Conservation (phyloP, 2,329 filamentous ascomycete genomes). For the Penicillium sp. region DNA sequence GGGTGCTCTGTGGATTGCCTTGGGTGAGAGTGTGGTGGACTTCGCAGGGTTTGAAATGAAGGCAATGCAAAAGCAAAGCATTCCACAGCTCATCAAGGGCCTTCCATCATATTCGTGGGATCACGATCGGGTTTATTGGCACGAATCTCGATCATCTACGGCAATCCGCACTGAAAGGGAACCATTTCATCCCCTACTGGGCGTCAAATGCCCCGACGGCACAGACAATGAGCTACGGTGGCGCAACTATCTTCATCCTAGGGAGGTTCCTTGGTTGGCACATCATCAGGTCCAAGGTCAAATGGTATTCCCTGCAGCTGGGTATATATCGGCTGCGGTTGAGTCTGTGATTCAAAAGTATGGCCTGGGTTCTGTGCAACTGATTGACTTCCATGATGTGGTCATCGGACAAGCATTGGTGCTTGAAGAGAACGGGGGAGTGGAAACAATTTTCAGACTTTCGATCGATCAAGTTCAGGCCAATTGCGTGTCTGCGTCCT, state of each 20-base stretch:
- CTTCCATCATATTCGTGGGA: slow-evolving; percentile 25
- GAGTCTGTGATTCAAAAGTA: slow-evolving; percentile 22
- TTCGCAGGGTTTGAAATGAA: slow-evolving; percentile 14
- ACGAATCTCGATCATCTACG: slow-evolving; percentile 19
- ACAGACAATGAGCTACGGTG: slow-evolving; percentile 27
- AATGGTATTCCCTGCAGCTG: slow-evolving; percentile 32
- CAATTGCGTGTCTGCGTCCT: slow-evolving; percentile 8
- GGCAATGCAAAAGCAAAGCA: neutral
- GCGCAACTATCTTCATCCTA: slow-evolving; percentile 30
- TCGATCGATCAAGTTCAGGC: slow-evolving; percentile 8
- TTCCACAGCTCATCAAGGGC: slow-evolving; percentile 12
- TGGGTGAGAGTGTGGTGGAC: slow-evolving; percentile 18
- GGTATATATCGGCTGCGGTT: slow-evolving; percentile 28
- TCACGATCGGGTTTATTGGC: slow-evolving; percentile 24
- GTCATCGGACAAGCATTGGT: slow-evolving; percentile 27
- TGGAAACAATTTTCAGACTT: slow-evolving; percentile 24
- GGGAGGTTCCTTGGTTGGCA: slow-evolving; percentile 35
- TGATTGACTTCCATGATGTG: slow-evolving; percentile 26
- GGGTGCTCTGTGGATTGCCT: slow-evolving; percentile 16
- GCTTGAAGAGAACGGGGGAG: slow-evolving; percentile 23
- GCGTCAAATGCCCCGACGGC: slow-evolving; percentile 19
- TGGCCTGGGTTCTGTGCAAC: slow-evolving; percentile 13
- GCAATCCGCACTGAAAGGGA: slow-evolving; percentile 9
- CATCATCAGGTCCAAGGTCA: slow-evolving; percentile 36
- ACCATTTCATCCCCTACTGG: slow-evolving; percentile 21